These are phyloP conservation scores for Trifolium repens DNA, from an alignment of 306 rosid species.

Conservation along the genomic window DNA sequence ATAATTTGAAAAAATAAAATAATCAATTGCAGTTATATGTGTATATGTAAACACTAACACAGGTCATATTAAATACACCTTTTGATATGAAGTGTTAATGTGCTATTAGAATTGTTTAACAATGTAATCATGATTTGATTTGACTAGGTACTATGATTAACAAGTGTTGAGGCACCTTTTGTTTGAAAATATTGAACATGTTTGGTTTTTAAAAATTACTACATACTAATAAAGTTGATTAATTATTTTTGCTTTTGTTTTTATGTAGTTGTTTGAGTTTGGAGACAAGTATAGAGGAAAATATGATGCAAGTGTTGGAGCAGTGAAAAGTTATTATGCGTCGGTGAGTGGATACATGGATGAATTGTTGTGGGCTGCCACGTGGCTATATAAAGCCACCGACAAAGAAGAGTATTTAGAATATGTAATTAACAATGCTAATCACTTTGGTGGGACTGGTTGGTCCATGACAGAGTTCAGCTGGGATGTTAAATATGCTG, in stretches of 20 bases:
- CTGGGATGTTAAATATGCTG: constrained; percentile 98
- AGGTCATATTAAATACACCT: no score
- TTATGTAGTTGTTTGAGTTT: constrained; percentile 80
- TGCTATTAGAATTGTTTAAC: no score
- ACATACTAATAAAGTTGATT: background rate
- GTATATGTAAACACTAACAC: no score
- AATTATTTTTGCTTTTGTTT: background rate
- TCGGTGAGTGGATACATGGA: constrained; percentile 99
- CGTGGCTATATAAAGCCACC: constrained; percentile 98
- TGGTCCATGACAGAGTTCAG: constrained; percentile 98
- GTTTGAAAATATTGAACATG: background rate
- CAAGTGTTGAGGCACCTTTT: background rate
- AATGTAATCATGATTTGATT: background rate
- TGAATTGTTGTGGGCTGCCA: constrained; percentile 93
- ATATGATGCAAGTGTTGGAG: constrained; percentile 79
- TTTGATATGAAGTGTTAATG: no score
- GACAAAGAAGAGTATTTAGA: constrained; percentile 69
- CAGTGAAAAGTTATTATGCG: constrained; percentile 91
- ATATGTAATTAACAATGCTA: constrained; percentile 67
- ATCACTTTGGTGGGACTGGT: constrained; percentile 81
- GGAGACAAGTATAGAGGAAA: constrained; percentile 88
- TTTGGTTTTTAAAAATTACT: background rate
- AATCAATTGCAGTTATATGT: no score
- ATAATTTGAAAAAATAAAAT: no score
- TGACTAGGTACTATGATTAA: constrained; percentile 29